Evolutionary conservation across 257 asterid species (phyloP), one percentile per base, ranked within the genome.

Genomic region (Orobanche coerulescens): DNA sequence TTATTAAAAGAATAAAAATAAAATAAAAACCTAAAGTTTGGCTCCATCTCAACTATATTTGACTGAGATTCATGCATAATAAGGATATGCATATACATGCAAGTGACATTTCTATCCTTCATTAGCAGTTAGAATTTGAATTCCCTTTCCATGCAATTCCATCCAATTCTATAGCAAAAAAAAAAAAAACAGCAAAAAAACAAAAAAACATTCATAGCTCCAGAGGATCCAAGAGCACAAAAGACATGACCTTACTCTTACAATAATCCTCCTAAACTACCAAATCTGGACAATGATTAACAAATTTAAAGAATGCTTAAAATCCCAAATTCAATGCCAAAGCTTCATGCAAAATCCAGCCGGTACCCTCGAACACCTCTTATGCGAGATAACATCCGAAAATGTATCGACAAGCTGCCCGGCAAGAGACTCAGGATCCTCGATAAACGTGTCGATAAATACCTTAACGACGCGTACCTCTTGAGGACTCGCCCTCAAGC

Each of bases 351-450:
- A 89, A 67, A 89, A 79, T 26, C 84, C 88, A 62, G 73, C 70
- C 6, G 76, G 79, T 13, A 79, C 77, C 1, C 40, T 71, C 11
- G 73, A 76, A 62, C 82, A 64, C 54, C 76, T 69, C 77, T 80
- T 79, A 55, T 63, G 49, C 20, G 81, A 79, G 15, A 88, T 67
- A 50, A 76, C 73, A 42, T 89, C 87, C 5, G 75, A 68, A 71
- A 89, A 89, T 0, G 91, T 68, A 39, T 89, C 84, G 0, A 84
- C 65, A 11, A 89, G 91, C 36, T 89, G 96, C 13, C 74, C 95
- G 0, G 94, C 88, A 65, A 89, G 81, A 60, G 87, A 77, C 6
- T 77, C 72, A 0, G 87, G 87, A 44, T 86, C 96, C 22, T 84
- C 86, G 4, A 78, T 39, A 28, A 89, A 80, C 9, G 95, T 80